Percentiles rank a stretch among this genome's conserved stretches.
Evolutionary conservation across 495 filamentous ascomycete genomes (phyloP).

Genomic region (Talaromyces trachyspermus): DNA sequence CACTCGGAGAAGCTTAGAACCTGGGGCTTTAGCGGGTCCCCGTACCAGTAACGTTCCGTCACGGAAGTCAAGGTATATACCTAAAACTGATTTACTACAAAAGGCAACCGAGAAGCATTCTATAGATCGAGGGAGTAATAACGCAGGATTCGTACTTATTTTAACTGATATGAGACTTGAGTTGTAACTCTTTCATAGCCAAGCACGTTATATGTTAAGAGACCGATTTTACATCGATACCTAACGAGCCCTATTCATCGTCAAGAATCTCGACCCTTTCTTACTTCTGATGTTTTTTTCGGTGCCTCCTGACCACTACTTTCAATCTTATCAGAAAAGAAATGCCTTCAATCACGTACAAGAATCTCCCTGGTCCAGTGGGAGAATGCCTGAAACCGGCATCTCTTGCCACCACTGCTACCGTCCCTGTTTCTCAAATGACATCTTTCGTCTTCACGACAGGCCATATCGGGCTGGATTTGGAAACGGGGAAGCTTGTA

Average conservation of each 20-base stretch:
- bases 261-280: background rate
- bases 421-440: conserved; percentile 4
- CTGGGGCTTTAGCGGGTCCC: background rate
- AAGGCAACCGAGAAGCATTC: background rate
- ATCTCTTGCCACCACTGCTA: conserved; percentile 9
- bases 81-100: background rate
- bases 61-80: too few relatives aligned
- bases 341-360: conserved; percentile 9
- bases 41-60: background rate
- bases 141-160: background rate
- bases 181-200: background rate
- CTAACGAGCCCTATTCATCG: background rate
- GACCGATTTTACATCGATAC: background rate
- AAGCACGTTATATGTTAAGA: background rate
- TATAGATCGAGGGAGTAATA: background rate
- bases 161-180: background rate
- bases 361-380: conserved; percentile 9
- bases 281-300: too few relatives aligned
- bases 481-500: conserved; percentile 3
- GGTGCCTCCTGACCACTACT: background rate
- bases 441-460: conserved; percentile 6
- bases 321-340: background rate
- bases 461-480: conserved; percentile 8
- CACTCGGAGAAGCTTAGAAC: background rate
- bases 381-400: conserved; percentile 10